phyloP scores from a whole-genome alignment of 768 basidiomycete genomes.

The Russula emetica region DNA sequence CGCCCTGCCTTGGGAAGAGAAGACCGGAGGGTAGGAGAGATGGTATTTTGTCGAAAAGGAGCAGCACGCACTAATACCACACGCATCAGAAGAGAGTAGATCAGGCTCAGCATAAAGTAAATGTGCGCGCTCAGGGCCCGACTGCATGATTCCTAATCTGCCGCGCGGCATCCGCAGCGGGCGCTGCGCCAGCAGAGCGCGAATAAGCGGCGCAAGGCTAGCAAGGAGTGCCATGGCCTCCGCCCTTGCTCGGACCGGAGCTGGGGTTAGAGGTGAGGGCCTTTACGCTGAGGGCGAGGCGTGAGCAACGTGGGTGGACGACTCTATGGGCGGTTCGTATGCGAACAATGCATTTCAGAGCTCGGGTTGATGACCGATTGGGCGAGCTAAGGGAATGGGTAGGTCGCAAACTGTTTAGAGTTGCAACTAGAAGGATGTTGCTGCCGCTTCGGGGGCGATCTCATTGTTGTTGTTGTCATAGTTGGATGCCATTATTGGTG shows the following conservation, averaged over 20 bases:
- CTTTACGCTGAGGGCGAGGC: conserved; percentile 75
- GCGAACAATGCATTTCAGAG: conserved; percentile 32
- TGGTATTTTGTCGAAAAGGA: no score
- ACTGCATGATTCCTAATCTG: conserved; percentile 43
- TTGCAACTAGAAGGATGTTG: not conserved
- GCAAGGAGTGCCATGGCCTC: conserved; percentile 31
- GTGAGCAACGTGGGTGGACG: conserved; percentile 54
- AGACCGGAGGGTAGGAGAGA: no score
- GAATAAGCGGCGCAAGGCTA: no score
- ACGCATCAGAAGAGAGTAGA: conserved; percentile 31
- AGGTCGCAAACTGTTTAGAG: not conserved
- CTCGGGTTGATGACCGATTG: conserved; percentile 32
- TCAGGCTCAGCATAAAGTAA: conserved; percentile 55
- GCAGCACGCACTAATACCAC: conserved; percentile 31
- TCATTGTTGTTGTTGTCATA: no score
- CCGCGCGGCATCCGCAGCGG: conserved; percentile 42
- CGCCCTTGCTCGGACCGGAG: no score
- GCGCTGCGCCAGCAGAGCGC: conserved; percentile 37
- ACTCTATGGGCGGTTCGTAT: conserved; percentile 37
- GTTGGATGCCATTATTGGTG: no score
- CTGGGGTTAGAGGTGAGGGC: conserved; percentile 36
- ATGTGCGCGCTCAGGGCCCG: conserved; percentile 43
- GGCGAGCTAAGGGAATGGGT: conserved; percentile 24
- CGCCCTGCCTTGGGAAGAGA: no score
- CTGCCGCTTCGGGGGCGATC: no score